Evolutionary conservation across 2,329 filamentous ascomycete species (phyloP).

Genomic region (Pyrenophora graminea): DNA sequence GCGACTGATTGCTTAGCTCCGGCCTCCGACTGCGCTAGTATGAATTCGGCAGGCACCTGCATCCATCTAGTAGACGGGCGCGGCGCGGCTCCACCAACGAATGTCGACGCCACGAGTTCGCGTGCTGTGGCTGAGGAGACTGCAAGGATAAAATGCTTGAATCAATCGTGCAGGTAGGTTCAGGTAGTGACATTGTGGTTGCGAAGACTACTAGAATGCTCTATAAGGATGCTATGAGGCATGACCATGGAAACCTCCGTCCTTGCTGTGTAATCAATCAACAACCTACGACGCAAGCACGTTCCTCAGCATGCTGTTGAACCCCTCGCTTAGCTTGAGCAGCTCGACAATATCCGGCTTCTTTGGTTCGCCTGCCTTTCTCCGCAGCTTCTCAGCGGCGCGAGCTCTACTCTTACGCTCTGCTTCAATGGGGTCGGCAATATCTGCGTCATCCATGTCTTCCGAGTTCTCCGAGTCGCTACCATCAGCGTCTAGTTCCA

Average conservation of each 20-base stretch:
- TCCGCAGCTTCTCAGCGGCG: conserved; percentile 77
- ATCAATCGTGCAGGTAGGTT: too few species aligned
- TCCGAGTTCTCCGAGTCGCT: conserved; percentile 62
- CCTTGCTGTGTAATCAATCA: background rate
- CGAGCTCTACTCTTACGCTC: conserved; percentile 78
- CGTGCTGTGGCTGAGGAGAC: too few species aligned
- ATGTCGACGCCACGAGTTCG: background rate
- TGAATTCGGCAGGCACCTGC: conserved; percentile 17
- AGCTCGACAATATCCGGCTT: conserved; percentile 83
- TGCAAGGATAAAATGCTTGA: too few species aligned
- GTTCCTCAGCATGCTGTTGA: conserved; percentile 78
- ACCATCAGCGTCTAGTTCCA: conserved; percentile 74
- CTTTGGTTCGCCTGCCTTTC: conserved; percentile 79
- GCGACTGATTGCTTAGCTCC: conserved; percentile 26
- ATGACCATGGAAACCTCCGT: background rate
- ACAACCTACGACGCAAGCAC: conserved; percentile 65
- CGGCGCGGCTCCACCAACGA: conserved; percentile 8
- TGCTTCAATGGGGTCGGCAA: conserved; percentile 83
- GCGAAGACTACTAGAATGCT: background rate
- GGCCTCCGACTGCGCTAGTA: conserved; percentile 20
- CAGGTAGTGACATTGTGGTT: conserved; percentile 2
- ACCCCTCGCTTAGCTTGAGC: conserved; percentile 76
- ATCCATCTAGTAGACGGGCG: conserved; percentile 6
- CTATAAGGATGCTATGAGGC: background rate
- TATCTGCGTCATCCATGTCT: conserved; percentile 66